phyloP scores from a whole-genome alignment of 140 eudicot genomes.

The Ambrosia hybrid region DNA sequence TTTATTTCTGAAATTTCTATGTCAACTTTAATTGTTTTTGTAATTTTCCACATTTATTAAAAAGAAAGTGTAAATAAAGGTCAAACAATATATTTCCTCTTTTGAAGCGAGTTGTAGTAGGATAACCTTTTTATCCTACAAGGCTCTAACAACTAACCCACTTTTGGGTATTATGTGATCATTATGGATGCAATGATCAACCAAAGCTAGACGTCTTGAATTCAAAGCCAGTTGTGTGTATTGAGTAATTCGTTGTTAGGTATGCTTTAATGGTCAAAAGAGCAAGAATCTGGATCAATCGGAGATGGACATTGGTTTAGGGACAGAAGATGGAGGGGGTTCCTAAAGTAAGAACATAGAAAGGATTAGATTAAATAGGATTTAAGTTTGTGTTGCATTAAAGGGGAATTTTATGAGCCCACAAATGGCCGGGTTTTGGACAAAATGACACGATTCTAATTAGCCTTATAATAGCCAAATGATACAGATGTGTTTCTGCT shows the following conservation, averaged over 20 bases:
- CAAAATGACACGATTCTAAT: conserved; percentile 37
- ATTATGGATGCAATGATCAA: not conserved
- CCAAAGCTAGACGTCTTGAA: not conserved
- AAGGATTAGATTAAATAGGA: conserved; percentile 19
- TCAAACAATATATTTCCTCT: too few relatives aligned
- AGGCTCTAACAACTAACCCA: too few relatives aligned
- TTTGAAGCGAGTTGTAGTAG: not conserved
- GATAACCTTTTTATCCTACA: not conserved
- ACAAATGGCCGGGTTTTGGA: conserved; percentile 22
- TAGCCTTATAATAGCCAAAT: conserved; percentile 40
- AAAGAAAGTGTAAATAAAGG: too few relatives aligned
- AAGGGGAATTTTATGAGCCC: conserved; percentile 39
- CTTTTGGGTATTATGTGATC: too few relatives aligned
- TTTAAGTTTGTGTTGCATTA: conserved; percentile 23
- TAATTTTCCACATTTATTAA: too few relatives aligned
- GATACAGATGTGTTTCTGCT: conserved; percentile 54
- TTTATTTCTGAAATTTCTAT: too few relatives aligned
- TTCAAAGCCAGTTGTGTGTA: not conserved
- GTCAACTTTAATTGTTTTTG: too few relatives aligned
- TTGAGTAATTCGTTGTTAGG: not conserved
- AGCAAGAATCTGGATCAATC: not conserved
- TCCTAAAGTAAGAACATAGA: conserved; percentile 33
- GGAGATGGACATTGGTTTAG: conserved; percentile 8
- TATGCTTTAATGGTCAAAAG: not conserved
- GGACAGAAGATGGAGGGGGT: conserved; percentile 29